Base-by-base conservation (phyloP, 352 stramenopile genomes). In the Pythium insidiosum region DNA sequence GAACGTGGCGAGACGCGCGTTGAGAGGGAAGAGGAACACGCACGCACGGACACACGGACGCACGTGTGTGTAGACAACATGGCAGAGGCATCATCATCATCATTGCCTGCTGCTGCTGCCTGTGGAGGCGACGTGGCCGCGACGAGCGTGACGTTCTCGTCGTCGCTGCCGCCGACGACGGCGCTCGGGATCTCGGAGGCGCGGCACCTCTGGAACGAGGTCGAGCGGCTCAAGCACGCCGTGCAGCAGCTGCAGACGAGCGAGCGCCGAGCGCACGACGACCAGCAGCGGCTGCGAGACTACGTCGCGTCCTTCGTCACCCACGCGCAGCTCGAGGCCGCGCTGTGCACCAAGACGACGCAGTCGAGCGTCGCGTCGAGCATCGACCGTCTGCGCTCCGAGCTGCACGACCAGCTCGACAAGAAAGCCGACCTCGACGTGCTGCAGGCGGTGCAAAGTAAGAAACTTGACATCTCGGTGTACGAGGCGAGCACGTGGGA, bases 381-480 rank as follows among this genome's bases (percentile, higher is more conserved):
- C 16, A 43, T 80, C 23, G 61, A 77, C 25, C 50, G 50, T 2
- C 18, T 73, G 6, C 63, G 67, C 20, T 37, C 21, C 4, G 63
- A 81, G 20, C 30, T 80, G 16, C 36, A 47, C 10, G 35, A 47
- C 11, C 34, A 47, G 2, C 52, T 84, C 16, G 49, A 59, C 3
- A 51, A 61, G 20, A 87, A 87, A 46, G 74, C 66, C 10, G 64
- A 83, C 20, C 10, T 56, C 1, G 43, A 58, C 6, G 47, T 38
- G 3, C 12, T 81, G 0, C 38, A 60, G 16, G 40, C 38, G 0
- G 16, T 84, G 6, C 71, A 87, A 20, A 63, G 21, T 37, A 73
- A 57, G 29, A 82, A 84, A 42, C 51, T 84, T 28, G 74, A 87
- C 43, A 72, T 81, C 7, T 80, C 70, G 3, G 61, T 81, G 23